Evolutionary conservation across 352 stramenopile species (phyloP).

Genomic region (Hyaloperonospora brassicae): DNA sequence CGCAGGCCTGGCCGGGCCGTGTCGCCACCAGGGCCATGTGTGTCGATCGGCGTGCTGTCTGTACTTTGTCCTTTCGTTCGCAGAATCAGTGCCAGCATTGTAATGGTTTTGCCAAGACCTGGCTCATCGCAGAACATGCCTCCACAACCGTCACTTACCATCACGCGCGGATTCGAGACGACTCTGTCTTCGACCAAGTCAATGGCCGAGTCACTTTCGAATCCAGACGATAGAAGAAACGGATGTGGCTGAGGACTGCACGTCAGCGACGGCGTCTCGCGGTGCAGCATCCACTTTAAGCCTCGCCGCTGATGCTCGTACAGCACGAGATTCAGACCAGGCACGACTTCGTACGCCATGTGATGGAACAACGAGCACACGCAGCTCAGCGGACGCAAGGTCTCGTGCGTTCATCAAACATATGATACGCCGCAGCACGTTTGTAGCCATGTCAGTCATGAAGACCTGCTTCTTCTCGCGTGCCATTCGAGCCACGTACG

Average conservation of each 20-base stretch:
- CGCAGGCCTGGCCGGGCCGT: constrained; percentile 25
- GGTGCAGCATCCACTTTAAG: constrained; percentile 74
- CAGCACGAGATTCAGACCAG: constrained; percentile 58
- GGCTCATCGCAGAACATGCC: constrained; percentile 82
- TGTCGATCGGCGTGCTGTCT: constrained; percentile 12
- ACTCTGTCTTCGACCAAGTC: constrained; percentile 55
- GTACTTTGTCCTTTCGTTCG: constrained; percentile 60
- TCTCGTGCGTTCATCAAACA: constrained; percentile 53
- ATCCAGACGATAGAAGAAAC: constrained; percentile 30
- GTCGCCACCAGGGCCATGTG: constrained; percentile 5
- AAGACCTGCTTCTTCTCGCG: constrained; percentile 23
- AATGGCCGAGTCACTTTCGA: constrained; percentile 21
- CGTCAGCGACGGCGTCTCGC: constrained; percentile 42
- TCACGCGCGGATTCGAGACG: constrained; percentile 15
- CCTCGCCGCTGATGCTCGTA: constrained; percentile 68
- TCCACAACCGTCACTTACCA: constrained; percentile 42
- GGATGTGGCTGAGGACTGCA: constrained; percentile 35
- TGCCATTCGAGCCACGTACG: constrained; percentile 50
- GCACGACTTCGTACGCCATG: constrained; percentile 76
- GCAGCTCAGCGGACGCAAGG: constrained; percentile 43
- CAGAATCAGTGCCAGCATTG: constrained; percentile 72
- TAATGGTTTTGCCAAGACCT: constrained; percentile 81
- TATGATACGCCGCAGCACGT: constrained; percentile 48
- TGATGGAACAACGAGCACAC: constrained; percentile 75
- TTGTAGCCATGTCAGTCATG: constrained; percentile 59